Evolutionary conservation across 306 rosid genomes (phyloP).

Genomic region (Pachyrhizus erosus): DNA sequence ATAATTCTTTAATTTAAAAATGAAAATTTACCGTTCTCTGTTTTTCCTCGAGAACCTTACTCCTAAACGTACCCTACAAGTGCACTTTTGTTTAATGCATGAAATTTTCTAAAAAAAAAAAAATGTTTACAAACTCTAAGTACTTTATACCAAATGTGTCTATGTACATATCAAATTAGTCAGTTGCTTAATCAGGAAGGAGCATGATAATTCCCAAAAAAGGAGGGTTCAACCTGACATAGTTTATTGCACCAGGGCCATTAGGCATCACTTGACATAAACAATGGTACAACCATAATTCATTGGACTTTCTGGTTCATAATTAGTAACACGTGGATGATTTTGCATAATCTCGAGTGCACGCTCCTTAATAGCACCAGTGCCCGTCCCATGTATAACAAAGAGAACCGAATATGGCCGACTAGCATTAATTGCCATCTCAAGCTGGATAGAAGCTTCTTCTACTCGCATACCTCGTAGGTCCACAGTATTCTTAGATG

Average conservation of each 20-base stretch:
- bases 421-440: conserved; percentile 67
- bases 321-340: conserved; percentile 74
- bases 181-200: conserved; percentile 12
- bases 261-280: conserved; percentile 61
- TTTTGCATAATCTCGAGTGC: conserved; percentile 65
- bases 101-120: too few relatives aligned
- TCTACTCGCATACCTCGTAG: conserved; percentile 85
- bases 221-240: conserved; percentile 16
- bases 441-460: conserved; percentile 82
- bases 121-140: conserved; percentile 2
- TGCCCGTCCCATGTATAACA: conserved; percentile 88
- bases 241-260: conserved; percentile 28
- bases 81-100: too few relatives aligned
- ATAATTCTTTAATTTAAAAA: too few relatives aligned
- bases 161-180: conserved; percentile 28
- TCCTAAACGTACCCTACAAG: too few relatives aligned
- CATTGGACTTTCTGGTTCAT: conserved; percentile 75
- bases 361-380: conserved; percentile 79
- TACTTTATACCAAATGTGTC: conserved; percentile 14
- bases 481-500: conserved; percentile 87
- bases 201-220: background rate
- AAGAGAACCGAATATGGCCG: conserved; percentile 81
- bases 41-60: too few relatives aligned
- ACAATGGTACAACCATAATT: conserved; percentile 96
- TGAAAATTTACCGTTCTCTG: too few relatives aligned